phyloP scores from a whole-genome alignment of 1,284 basidiomycete species.

The Meira nashicola region DNA sequence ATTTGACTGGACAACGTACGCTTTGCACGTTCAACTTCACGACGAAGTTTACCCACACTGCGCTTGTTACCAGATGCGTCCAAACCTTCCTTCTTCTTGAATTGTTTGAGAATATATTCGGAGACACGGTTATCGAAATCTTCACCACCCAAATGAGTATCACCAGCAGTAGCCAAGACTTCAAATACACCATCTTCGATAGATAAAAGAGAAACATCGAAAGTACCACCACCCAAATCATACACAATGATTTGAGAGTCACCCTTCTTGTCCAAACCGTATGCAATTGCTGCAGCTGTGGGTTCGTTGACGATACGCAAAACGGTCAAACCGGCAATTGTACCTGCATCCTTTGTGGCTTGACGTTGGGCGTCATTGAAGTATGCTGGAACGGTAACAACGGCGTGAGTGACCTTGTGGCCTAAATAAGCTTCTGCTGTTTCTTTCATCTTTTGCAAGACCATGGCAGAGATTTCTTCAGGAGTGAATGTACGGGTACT shows the following conservation, averaged over 20 bases:
- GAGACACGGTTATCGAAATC: conserved; percentile 83
- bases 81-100: conserved; percentile 52
- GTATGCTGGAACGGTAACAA: conserved; percentile 93
- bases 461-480: conserved; percentile 89
- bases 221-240: conserved; percentile 96
- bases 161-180: conserved; percentile 94
- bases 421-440: conserved; percentile 97
- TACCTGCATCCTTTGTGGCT: conserved; percentile 97
- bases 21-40: conserved; percentile 98
- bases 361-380: conserved; percentile 95
- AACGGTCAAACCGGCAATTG: conserved; percentile 89
- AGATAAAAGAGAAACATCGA: conserved; percentile 95
- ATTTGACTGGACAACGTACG: conserved; percentile 81
- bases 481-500: conserved; percentile 57
- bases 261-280: conserved; percentile 90
- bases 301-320: conserved; percentile 99
- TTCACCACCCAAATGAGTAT: conserved; percentile 98
- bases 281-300: conserved; percentile 88
- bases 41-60: conserved; percentile 92
- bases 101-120: conserved; percentile 53
- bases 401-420: conserved; percentile 88
- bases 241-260: conserved; percentile 97
- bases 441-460: conserved; percentile 97
- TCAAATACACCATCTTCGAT: conserved; percentile 96
- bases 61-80: conserved; percentile 82